A percentile compares a stretch with the other conserved stretches of the same genome.
Evolutionary conservation across 192 early-diverging fungal species (phyloP).

Genomic region (Coemansia sp.): DNA sequence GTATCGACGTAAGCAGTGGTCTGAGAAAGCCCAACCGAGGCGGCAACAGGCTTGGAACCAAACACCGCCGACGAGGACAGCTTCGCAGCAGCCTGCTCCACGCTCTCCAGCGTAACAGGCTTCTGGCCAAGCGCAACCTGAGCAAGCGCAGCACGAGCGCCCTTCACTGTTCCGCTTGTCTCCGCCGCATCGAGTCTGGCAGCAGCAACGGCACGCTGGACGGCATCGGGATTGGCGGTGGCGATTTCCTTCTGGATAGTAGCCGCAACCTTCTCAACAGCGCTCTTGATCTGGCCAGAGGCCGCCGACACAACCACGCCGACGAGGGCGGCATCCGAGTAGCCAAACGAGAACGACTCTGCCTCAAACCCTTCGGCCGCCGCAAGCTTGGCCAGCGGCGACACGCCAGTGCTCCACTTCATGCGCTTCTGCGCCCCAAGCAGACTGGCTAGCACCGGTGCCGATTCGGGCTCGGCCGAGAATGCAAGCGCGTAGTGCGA

Average conservation of each 20-base stretch:
- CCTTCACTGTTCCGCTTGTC: slow-evolving; percentile 19
- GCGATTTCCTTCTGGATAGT: slow-evolving; percentile 63
- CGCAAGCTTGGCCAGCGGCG: slow-evolving; percentile 68
- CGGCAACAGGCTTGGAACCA: slow-evolving; percentile 42
- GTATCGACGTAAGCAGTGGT: slow-evolving; percentile 53
- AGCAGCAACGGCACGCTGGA: slow-evolving; percentile 62
- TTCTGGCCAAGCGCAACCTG: slow-evolving; percentile 32
- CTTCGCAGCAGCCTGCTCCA: slow-evolving; percentile 23
- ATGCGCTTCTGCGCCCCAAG: slow-evolving; percentile 63
- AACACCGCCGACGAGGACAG: slow-evolving; percentile 24
- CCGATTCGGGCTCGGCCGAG: slow-evolving; percentile 69
- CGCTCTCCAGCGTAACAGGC: slow-evolving; percentile 22
- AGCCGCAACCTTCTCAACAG: slow-evolving; percentile 64
- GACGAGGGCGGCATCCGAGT: slow-evolving; percentile 91
- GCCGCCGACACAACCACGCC: slow-evolving; percentile 74
- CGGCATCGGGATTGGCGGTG: slow-evolving; percentile 54
- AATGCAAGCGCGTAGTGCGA: slow-evolving; percentile 85
- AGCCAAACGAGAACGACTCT: slow-evolving; percentile 80
- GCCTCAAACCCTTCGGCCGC: slow-evolving; percentile 58
- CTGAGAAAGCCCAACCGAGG: slow-evolving; percentile 44
- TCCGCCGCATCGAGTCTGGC: slow-evolving; percentile 36
- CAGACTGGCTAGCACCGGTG: slow-evolving; percentile 63
- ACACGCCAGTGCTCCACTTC: slow-evolving; percentile 65
- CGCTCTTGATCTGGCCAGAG: slow-evolving; percentile 57
- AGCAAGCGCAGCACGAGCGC: slow-evolving; percentile 16